Percentiles rank a stretch among this genome's conserved stretches.
Conservation (phyloP, 2,329 filamentous ascomycete species). For the Biscogniauxia mediterranea region DNA sequence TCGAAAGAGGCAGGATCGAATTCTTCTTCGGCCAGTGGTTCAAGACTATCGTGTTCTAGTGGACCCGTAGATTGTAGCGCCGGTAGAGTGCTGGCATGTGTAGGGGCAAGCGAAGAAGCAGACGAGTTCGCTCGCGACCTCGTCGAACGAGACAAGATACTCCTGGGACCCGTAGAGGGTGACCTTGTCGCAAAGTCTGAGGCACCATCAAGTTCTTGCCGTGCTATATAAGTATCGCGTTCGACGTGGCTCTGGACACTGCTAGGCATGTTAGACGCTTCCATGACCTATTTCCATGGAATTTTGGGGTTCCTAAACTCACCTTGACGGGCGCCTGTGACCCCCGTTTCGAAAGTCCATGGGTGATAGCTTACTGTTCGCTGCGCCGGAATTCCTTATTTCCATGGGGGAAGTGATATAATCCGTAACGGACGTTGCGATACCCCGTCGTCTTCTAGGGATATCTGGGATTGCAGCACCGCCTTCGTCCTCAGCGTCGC, state of each 20-base stretch:
- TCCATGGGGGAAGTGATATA: slow-evolving; percentile 12
- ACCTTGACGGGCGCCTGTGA: slow-evolving; percentile 8
- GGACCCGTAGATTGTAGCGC: slow-evolving; percentile 27
- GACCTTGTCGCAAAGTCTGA: slow-evolving; percentile 22
- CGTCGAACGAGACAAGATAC: slow-evolving; percentile 27
- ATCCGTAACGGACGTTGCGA: slow-evolving; percentile 9
- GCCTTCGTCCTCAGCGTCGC: slow-evolving; percentile 10
- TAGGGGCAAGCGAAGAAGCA: slow-evolving; percentile 24
- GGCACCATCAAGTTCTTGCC: slow-evolving; percentile 15
- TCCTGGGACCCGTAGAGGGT: slow-evolving; percentile 26
- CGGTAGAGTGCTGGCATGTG: slow-evolving; percentile 13
- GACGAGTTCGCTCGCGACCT: slow-evolving; percentile 29
- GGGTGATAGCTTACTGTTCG: slow-evolving; percentile 6
- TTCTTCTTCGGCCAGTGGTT: slow-evolving; percentile 37
- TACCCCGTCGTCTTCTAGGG: slow-evolving; percentile 17
- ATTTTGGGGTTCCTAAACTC: neutral
- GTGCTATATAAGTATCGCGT: neutral
- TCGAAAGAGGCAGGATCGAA: slow-evolving; percentile 40
- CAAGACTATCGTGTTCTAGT: slow-evolving; percentile 32
- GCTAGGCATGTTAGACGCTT: slow-evolving; percentile 5
- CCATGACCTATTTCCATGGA: neutral
- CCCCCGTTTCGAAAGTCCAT: neutral
- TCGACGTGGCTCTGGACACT: slow-evolving; percentile 7
- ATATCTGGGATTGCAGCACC: slow-evolving; percentile 24
- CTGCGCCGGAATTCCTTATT: slow-evolving; percentile 14